Base-by-base conservation (phyloP, 2,329 filamentous ascomycete genomes). In the Aspergillus sojae region DNA sequence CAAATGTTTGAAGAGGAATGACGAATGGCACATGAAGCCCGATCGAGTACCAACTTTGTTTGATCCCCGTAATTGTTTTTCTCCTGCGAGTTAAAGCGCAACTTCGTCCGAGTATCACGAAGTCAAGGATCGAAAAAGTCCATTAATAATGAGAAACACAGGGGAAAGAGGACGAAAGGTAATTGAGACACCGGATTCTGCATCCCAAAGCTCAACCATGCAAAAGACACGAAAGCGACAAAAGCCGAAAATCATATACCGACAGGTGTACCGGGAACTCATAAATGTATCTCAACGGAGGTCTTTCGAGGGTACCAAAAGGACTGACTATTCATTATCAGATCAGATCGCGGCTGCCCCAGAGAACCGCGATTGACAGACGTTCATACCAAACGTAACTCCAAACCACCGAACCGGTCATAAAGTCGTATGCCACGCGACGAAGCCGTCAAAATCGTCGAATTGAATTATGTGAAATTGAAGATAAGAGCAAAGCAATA, bases 321-420 rank as follows among this genome's bases (percentile, higher is more conserved):
- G 52, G 46, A 60, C 32, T 30, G 59, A 53, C 32, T 55, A 32
- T 39, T 65, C 59, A 64, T 68, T 59, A 64, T 62, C 61, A 62
- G 58, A 57, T 62, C 66, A 63, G 60, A 65, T 56, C 60, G 60
- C 64, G 57, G 57, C 55, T 36, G 55, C 65, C 61, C 45, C 57
- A 50, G 28, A 55, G 62, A 60, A 67, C 56, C 58, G 61, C 62
- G 57, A 61, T 62, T 63, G 57, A 67, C 45, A 64, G 61, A 68
- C 62, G 62, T 60, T 64, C 64, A 65, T 63, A 67, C 69, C 67
- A 65, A 67, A 64, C 61, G 63, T 62, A 73, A 73, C 71, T 74
- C 71, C 71, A 73, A 72, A 60, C 66, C 68, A 67, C 69, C 69
- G 62, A 71, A 69, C 70, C 70, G 63, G 57, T 73, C 71, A 72